Base-by-base conservation (phyloP, 192 early-diverging fungal species). In the Coemansia sp. region DNA sequence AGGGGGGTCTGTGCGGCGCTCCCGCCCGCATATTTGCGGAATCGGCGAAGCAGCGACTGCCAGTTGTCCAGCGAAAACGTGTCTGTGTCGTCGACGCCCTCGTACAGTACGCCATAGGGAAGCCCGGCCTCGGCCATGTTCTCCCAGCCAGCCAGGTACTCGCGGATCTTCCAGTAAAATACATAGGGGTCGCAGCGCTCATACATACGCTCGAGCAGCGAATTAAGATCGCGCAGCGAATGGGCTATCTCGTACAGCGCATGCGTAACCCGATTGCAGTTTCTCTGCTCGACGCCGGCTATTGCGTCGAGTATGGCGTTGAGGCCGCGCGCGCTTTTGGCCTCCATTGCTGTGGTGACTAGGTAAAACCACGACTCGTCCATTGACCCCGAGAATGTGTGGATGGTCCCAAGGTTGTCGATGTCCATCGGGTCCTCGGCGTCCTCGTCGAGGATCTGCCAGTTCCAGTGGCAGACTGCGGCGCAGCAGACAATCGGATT, bases 361-460 rank as follows among this genome's bases (percentile, higher is more conserved):
- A 98, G 80, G 75, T 94, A 95, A 62, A 98, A 98, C 95, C 95
- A 98, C 4, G 87, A 84, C 80, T 98, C 94, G 67, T 98, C 95
- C 43, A 85, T 79, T 24, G 83, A 82, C 11, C 93, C 91, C 4
- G 89, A 85, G 50, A 93, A 93, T 8, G 89, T 94, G 41, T 87
- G 78, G 50, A 93, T 59, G 0, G 88, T 85, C 10, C 87, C 75
- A 13, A 98, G 57, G 74, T 98, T 98, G 58, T 64, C 60, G 9
- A 76, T 58, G 50, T 88, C 81, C 64, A 85, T 80, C 5, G 84
- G 82, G 9, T 85, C 91, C 20, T 87, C 63, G 19, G 83, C 79
- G 66, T 60, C 25, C 17, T 63, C 55, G 41, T 91, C 90, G n/a
- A 98, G 64, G n/a, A 90, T 64, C 44, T 81, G 75, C 76, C 86